Base-by-base conservation (phyloP, 352 stramenopile species). In the Globisporangium sylvaticum region DNA sequence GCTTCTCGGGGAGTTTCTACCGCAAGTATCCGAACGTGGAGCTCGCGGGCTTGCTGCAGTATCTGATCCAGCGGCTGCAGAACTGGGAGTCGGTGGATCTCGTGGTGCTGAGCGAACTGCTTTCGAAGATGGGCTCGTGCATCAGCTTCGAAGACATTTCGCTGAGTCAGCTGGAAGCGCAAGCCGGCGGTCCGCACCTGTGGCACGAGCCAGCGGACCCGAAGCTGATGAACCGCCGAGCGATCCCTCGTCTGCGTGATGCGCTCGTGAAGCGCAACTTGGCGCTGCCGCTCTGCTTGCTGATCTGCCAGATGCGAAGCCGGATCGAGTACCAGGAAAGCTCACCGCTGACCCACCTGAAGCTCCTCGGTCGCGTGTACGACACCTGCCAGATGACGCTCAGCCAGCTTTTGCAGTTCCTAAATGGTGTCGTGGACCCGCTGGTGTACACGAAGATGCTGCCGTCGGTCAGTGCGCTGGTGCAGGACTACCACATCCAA, bases 1-100 rank as follows among this genome's bases (percentile, higher is more conserved):
- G 88, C 62, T 99, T 99, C 71, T 92, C 84, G 1, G 96, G 96
- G 10, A 96, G 88, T 65, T 98, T 98, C 56, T 98, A 98, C 71
- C 92, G 94, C 64, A 93, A 89, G 58, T 98, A 96, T 76, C 94
- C 94, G 5, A 91, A 85, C 57, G 91, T 98, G 14, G 96, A 99
- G 75, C 77, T 98, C 22, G 77, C 83, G 1, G 93, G 92, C 1
- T 77, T 99, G 29, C 69, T 99, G 6, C 80, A 89, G 46, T 99
- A 97, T 71, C 69, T 98, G 32, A 92, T 98, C 31, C 79, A 91
- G 59, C 84, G 92, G 4, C 80, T 98, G 20, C 76, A 89, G 67
- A 90, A 85, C 53, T 93, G 87, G 84, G 85, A 89, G 42, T 92
- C 85, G 1, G 86, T 94, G 2, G 86, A 97, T 68, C 68, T 97